Evolutionary conservation across 768 basidiomycete species (phyloP).

Genomic region (Leccinum longicurvipes): DNA sequence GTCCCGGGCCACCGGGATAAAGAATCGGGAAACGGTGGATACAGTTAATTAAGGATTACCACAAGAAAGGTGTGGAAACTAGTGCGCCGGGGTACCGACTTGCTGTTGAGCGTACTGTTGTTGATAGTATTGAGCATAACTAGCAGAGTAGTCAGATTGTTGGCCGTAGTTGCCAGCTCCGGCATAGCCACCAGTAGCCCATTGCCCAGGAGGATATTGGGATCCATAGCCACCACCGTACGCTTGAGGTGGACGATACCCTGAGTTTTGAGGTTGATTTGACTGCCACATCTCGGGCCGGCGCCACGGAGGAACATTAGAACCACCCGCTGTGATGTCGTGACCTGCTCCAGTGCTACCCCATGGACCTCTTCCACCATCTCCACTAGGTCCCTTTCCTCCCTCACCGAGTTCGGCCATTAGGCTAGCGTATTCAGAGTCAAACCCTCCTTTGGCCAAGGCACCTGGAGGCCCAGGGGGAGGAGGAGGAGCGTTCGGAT

Average conservation of each 20-base stretch:
- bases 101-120: conserved; percentile 82
- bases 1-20: conserved; percentile 11
- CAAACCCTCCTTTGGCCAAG: conserved; percentile 75
- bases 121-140: conserved; percentile 86
- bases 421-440: conserved; percentile 94
- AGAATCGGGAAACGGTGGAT: conserved; percentile 15
- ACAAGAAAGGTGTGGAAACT: conserved; percentile 9
- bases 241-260: conserved; percentile 66
- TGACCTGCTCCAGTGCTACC: conserved; percentile 64
- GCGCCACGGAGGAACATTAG: conserved; percentile 87
- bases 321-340: conserved; percentile 56
- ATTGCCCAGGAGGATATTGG: conserved; percentile 41
- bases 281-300: conserved; percentile 86
- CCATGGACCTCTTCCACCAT: conserved; percentile 53
- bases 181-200: conserved; percentile 34
- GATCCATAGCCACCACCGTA: conserved; percentile 48
- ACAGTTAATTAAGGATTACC: conserved; percentile 29
- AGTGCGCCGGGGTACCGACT: conserved; percentile 42
- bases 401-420: conserved; percentile 98
- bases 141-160: conserved; percentile 65
- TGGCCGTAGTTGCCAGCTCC: conserved; percentile 34
- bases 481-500: conserved; percentile 69
- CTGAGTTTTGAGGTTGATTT: conserved; percentile 49
- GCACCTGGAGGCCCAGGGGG: conserved; percentile 35
- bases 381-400: conserved; percentile 51